Evolutionary conservation across 805 yeast genomes (phyloP), one percentile per base, ranked within the genome.

Genomic region (Grigorovia humatica): DNA sequence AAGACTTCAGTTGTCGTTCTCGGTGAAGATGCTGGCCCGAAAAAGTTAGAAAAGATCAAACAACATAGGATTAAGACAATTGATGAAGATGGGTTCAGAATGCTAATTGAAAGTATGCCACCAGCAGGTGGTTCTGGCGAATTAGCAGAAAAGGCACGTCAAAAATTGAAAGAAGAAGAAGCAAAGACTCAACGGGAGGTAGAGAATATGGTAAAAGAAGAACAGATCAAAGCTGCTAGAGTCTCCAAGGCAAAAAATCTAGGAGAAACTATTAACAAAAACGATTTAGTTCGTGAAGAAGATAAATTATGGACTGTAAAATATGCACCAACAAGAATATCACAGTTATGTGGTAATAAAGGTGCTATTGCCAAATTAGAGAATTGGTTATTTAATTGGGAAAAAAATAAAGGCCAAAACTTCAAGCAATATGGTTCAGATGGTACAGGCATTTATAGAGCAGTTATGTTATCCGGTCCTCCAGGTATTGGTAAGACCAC

Each of bases 21-120:
- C 32, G 99, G 99, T 8, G 88, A 78, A 49, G 97, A 93, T 58
- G 98, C 99, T 2, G 99, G 99, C 0, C 97, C 98, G 2, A 81
- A 88, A n/a, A 93, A 93, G 67, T 80, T 93, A 44, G 79, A 80
- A 59, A 87, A 83, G 61, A 91, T 95, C 57, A 83, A 80, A 59
- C 78, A 80, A 49, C 72, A 82, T 56, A 76, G 79, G 8, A 80
- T 88, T 51, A 90, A 90, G 67, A 88, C 95, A 43, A 83, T 91
- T 54, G 82, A 80, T 60, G 96, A 93, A 67, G 86, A 79, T 11
- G 98, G 98, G 0, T 89, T 93, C 59, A 68, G 86, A 43, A 80
- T 82, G 56, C 72, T 93, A 56, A 74, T 93, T 46, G 60, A 73
- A 20, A 77, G 80, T 7, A 86, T 91, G 93, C 98, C 99, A 0